Evolutionary conservation across 306 rosid species (phyloP), one percentile per base, ranked within the genome.

Genomic region (Senna tora): DNA sequence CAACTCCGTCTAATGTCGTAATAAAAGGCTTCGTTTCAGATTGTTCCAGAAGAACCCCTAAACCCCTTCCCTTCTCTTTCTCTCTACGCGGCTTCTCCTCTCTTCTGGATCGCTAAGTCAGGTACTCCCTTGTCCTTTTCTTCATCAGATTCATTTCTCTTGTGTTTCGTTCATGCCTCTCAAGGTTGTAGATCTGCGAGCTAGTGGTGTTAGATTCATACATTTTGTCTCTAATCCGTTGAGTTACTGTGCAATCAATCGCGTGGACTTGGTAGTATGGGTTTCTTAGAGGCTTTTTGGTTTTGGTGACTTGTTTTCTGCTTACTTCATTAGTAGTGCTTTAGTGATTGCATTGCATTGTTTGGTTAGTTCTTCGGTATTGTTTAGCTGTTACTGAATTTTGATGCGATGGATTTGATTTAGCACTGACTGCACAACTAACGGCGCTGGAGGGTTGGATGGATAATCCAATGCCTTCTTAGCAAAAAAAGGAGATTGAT

Each of bases 141-240:
- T 28, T 36, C 20, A 0, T 69, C 51, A 17, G 67, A 43, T 72
- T 59, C 68, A 19, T 41, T 1, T 38, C 9, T 7, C 9, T 34
- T n/a, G 15, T 6, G 67, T 14, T 28, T 30, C 8, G 22, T 12
- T 22, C 38, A 39, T 7, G 25, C 22, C 52, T 33, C 21, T 19
- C 9, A 0, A 9, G 15, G 5, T 49, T 47, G 55, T 72, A 84
- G 91, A 86, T 86, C 95, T 84, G 86, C 10, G 38, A 12, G 20
- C 30, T 72, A 46, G 6, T 38, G 22, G 21, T 62, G 9, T 33
- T 59, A 57, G 79, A 73, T 87, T 80, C 49, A 56, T 8, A 8
- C 74, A 11, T 63, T 75, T 30, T 4, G 1, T 25, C 2, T 12
- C 20, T 12, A 36, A 58, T 67, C 70, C 41, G 12, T 11, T 19